A percentile compares a stretch with the other conserved stretches of the same genome.
Evolutionary conservation across 2,329 filamentous ascomycete species (phyloP).

Genomic region (Ceratocystis albifundus): DNA sequence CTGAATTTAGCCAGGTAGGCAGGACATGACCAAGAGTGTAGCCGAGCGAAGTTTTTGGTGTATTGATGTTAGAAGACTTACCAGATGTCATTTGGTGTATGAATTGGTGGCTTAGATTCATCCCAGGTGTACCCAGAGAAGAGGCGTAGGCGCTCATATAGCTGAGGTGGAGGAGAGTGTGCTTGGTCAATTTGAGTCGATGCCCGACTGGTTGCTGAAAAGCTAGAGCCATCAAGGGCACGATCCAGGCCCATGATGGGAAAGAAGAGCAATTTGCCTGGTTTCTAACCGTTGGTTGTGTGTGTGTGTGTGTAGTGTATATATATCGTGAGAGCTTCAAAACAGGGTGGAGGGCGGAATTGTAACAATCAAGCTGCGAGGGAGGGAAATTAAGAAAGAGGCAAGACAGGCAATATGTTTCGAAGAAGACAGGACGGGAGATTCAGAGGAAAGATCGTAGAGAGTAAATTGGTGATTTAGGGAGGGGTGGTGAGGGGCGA

Average conservation of each 20-base stretch:
- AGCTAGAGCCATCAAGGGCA: conserved; percentile 21
- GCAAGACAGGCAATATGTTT: not conserved
- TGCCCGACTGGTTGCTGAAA: conserved; percentile 6
- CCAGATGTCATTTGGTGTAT: conserved; percentile 82
- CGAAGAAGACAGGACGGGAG: not conserved
- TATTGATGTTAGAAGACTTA: conserved; percentile 30
- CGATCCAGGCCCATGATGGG: conserved; percentile 20
- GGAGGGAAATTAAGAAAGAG: not conserved
- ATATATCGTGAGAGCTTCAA: not conserved
- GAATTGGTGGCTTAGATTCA: conserved; percentile 46
- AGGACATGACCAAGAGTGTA: too few species aligned
- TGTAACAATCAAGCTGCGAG: not conserved
- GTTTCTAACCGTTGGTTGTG: not conserved
- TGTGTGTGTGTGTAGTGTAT: not conserved
- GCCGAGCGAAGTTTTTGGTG: not conserved
- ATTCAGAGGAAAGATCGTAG: not conserved
- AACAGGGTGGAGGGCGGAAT: not conserved
- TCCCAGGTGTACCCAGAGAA: conserved; percentile 69
- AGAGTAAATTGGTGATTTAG: not conserved
- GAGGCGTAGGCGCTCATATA: conserved; percentile 62
- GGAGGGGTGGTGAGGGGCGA: too few species aligned
- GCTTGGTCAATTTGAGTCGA: conserved; percentile 14
- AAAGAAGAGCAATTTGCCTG: not conserved
- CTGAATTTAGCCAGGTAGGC: not conserved
- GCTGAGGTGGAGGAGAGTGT: conserved; percentile 45